phyloP scores from a whole-genome alignment of 1,284 basidiomycete genomes.

The Cryptococcus amylolentus region DNA sequence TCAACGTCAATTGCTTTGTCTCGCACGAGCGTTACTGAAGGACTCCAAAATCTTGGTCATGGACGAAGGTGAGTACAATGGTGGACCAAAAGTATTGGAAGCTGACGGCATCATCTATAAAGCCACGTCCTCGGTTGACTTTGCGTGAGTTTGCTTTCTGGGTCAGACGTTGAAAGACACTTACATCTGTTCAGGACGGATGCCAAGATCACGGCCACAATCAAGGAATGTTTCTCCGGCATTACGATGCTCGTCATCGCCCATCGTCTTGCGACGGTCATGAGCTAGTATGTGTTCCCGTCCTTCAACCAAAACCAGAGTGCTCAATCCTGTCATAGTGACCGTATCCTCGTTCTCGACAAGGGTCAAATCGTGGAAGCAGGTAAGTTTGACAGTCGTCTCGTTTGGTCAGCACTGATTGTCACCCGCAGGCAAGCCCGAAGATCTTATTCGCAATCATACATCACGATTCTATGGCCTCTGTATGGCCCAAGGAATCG shows the following conservation, averaged over 20 bases:
- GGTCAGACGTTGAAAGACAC: not conserved
- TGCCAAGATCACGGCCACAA: constrained; percentile 68
- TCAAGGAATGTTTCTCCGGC: constrained; percentile 64
- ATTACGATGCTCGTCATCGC: constrained; percentile 69
- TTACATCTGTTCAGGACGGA: constrained; percentile 55
- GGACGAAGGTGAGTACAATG: constrained; percentile 50
- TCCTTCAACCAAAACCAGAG: not conserved
- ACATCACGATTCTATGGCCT: constrained; percentile 34
- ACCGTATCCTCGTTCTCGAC: constrained; percentile 72
- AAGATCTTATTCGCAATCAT: constrained; percentile 26
- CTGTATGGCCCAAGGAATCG: constrained; percentile 45
- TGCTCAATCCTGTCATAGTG: constrained; percentile 49
- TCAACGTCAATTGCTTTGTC: constrained; percentile 70
- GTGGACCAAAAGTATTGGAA: not conserved
- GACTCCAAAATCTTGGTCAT: constrained; percentile 66
- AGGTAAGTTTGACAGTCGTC: constrained; percentile 18
- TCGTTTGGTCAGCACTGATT: not conserved
- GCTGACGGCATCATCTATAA: not conserved
- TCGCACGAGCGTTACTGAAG: constrained; percentile 69
- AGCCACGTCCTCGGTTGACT: constrained; percentile 81
- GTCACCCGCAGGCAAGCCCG: constrained; percentile 24
- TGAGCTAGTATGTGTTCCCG: constrained; percentile 34
- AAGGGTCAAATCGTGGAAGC: constrained; percentile 55
- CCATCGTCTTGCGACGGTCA: constrained; percentile 61
- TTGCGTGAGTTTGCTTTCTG: constrained; percentile 52